Percentiles rank a stretch among this genome's conserved stretches.
These are phyloP conservation scores for Suhomyces bokatorum DNA, from an alignment of 1,139 yeast species.

Conservation along the genomic window DNA sequence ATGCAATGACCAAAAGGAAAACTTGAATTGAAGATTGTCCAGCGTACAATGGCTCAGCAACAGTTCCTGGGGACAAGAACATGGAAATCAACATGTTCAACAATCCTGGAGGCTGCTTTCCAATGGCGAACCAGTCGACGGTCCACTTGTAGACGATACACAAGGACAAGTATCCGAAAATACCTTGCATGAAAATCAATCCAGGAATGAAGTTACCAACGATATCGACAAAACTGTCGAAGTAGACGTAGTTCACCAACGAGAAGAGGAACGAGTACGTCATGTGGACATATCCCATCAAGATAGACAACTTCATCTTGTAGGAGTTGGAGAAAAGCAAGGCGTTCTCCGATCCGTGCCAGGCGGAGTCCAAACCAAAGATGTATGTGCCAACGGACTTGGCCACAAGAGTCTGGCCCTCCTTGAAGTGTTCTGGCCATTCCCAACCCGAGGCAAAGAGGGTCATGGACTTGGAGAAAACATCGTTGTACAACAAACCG, in stretches of 20 bases:
- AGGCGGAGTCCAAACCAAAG: constrained; percentile 71
- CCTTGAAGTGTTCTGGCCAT: constrained; percentile 61
- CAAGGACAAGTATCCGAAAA: constrained; percentile 73
- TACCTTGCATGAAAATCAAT: constrained; percentile 77
- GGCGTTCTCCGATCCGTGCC: constrained; percentile 84
- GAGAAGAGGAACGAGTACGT: constrained; percentile 71
- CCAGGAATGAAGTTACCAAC: constrained; percentile 81
- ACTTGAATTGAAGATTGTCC: constrained; percentile 68
- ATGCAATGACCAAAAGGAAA: constrained; percentile 57
- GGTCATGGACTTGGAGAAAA: constrained; percentile 77
- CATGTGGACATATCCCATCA: constrained; percentile 82
- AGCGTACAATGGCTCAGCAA: constrained; percentile 63
- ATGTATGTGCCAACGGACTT: constrained; percentile 58
- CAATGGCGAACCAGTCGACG: constrained; percentile 70
- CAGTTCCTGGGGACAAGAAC: constrained; percentile 76
- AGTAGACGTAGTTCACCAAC: constrained; percentile 60
- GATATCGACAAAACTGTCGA: constrained; percentile 61
- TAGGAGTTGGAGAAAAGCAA: constrained; percentile 74
- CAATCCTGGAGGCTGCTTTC: constrained; percentile 74
- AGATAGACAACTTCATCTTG: constrained; percentile 77
- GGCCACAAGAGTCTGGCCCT: constrained; percentile 60
- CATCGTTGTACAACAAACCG: constrained; percentile 73
- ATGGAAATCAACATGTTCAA: constrained; percentile 79
- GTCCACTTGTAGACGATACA: constrained; percentile 80
- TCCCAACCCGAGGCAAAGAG: constrained; percentile 73